A percentile compares a stretch with the other conserved stretches of the same genome.
phyloP scores from a whole-genome alignment of 2,329 filamentous ascomycete species.

The Arthrinium puccinioides region DNA sequence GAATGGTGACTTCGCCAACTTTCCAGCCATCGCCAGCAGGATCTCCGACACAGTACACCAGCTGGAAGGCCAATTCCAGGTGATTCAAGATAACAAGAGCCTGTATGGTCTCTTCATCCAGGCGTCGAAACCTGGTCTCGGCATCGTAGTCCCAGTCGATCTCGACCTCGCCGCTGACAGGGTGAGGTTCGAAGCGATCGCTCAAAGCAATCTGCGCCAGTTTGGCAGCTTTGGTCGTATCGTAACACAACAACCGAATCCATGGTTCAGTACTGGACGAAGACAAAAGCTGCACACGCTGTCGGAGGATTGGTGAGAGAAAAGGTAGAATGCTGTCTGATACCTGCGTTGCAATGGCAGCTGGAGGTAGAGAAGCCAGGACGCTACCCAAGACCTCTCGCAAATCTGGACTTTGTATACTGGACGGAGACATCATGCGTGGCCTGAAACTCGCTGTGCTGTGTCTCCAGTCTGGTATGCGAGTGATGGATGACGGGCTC shows the following conservation, averaged over 20 bases:
- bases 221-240: slow-evolving; percentile 45
- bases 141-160: slow-evolving; percentile 61
- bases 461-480: no score
- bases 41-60: slow-evolving; percentile 64
- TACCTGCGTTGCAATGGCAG: slow-evolving; percentile 50
- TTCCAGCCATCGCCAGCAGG: slow-evolving; percentile 61
- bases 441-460: no score
- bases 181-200: slow-evolving; percentile 68
- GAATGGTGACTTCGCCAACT: slow-evolving; percentile 59
- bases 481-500: no score
- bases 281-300: slow-evolving; percentile 56
- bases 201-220: slow-evolving; percentile 55
- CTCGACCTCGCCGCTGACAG: slow-evolving; percentile 73
- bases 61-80: slow-evolving; percentile 55
- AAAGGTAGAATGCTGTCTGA: slow-evolving; percentile 49
- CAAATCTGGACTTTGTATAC: slow-evolving; percentile 36
- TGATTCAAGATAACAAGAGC: slow-evolving; percentile 55
- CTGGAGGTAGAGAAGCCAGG: slow-evolving; percentile 52
- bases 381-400: slow-evolving; percentile 46
- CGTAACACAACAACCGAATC: slow-evolving; percentile 67
- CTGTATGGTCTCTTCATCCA: slow-evolving; percentile 71
- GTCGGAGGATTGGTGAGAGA: slow-evolving; percentile 58
- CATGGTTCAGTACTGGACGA: slow-evolving; percentile 58
- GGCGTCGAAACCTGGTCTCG: slow-evolving; percentile 54
- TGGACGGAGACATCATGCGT: slow-evolving; percentile 17